Evolutionary conservation across 2,329 filamentous ascomycete genomes (phyloP), one percentile per base, ranked within the genome.

Genomic region (Epichloe aotearoae): DNA sequence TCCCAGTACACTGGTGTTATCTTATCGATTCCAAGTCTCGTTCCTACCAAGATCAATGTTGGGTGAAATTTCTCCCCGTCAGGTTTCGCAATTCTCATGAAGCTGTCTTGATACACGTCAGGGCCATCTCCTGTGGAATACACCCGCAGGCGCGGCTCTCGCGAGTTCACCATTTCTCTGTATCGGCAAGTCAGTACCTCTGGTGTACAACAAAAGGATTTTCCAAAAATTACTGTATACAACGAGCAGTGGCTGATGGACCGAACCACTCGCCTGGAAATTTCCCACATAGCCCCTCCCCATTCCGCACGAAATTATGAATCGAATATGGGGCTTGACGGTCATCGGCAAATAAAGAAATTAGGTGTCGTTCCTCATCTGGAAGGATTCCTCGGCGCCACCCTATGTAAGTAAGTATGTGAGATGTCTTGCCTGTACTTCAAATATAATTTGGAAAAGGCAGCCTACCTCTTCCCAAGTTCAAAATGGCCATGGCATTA

Each of bases 241-340:
- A 97, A 51, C 84, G 82, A 45, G 93, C 90, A 10, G 93, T 94
- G 6, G 93, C 93, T 17, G 89, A 96, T n/a, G 93, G 93, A 0
- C 93, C 93, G 68, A 98, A 98, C 93, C 93, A 98, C 68, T 97
- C 88, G 38, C 93, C 93, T 0, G 93, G 93, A 61, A 94, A 87
- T 67, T 95, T 97, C 4, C 88, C 90, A 66, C 93, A 98, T 3
- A 85, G 84, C 37, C 78, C 75, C 23, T 89, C 89, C 93, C 93
- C 93, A 59, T 95, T 86, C 49, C 83, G 76, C 37, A 98, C 93
- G 61, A 98, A 98, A 54, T 84, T 87, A 62, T 98, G 93, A 58
- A 98, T 88, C 1, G 91, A 97, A 64, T 95, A 97, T 1, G 89
- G 88, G 3, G 93, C 89, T 57, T 76, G 77, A 2, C 87, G 81